phyloP scores from a whole-genome alignment of 495 filamentous ascomycete genomes.

The Parathielavia hyrcaniae region DNA sequence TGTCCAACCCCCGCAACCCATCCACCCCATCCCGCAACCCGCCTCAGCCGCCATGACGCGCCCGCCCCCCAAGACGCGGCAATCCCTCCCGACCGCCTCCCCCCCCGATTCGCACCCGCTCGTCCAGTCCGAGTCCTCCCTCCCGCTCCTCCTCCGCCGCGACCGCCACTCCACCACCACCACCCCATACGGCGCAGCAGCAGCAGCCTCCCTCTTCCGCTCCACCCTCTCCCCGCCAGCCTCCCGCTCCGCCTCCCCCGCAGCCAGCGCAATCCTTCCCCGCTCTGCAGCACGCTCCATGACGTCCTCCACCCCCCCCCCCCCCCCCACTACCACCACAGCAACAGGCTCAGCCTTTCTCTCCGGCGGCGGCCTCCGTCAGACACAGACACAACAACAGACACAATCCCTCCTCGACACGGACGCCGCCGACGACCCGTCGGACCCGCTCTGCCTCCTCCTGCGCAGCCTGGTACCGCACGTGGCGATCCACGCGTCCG shows the following conservation, averaged over 20 bases:
- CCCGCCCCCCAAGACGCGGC: conserved; percentile 27
- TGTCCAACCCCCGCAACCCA: conserved; percentile 36
- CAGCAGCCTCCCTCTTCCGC: conserved; percentile 49
- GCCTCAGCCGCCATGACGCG: conserved; percentile 33
- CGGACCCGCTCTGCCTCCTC: conserved; percentile 66
- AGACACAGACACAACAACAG: background rate
- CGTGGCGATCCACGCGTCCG: conserved; percentile 73
- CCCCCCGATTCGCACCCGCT: conserved; percentile 44
- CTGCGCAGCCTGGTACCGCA: conserved; percentile 80
- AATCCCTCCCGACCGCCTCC: conserved; percentile 31
- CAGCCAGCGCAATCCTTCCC: conserved; percentile 32
- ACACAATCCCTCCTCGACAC: conserved; percentile 44
- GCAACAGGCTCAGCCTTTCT: conserved; percentile 44
- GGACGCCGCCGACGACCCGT: conserved; percentile 45
- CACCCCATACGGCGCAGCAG: conserved; percentile 20
- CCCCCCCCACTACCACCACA: too few relatives aligned
- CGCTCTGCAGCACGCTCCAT: conserved; percentile 47
- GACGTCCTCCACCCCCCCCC: background rate
- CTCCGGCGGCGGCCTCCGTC: conserved; percentile 18
- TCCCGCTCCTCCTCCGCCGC: conserved; percentile 44
- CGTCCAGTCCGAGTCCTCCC: conserved; percentile 40
- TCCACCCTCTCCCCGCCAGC: conserved; percentile 48
- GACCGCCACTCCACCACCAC: conserved; percentile 30
- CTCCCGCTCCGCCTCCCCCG: conserved; percentile 55
- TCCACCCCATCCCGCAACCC: conserved; percentile 40